Percentiles rank a stretch among this genome's conserved stretches.
These are phyloP conservation scores for Rostrohypoxylon terebratum DNA, from an alignment of 495 filamentous ascomycete genomes.

Conservation along the genomic window DNA sequence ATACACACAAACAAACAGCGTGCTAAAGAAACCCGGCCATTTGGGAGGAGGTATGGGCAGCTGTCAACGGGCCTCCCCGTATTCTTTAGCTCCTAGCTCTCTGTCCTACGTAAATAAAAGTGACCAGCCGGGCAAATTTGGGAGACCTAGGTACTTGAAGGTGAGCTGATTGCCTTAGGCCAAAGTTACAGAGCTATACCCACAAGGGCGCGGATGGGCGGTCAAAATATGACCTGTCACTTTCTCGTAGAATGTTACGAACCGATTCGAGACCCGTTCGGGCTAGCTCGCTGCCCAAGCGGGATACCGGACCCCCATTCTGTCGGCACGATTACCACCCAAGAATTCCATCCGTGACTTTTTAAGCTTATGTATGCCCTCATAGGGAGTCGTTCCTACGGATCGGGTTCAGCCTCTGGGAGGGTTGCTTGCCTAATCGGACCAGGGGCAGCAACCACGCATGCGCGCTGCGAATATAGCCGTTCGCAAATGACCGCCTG, in stretches of 20 bases:
- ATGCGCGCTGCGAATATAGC: conserved; percentile 24
- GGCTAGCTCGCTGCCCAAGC: conserved; percentile 43
- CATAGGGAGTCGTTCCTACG: conserved; percentile 37
- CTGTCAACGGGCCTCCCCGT: conserved; percentile 26
- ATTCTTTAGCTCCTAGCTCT: conserved; percentile 10
- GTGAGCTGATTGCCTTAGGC: conserved; percentile 22
- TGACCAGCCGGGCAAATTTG: conserved; percentile 16
- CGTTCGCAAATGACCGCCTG: conserved; percentile 28
- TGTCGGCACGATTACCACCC: conserved; percentile 44
- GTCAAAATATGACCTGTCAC: conserved; percentile 46
- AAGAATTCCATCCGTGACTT: conserved; percentile 38
- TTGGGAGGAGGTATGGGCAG: conserved; percentile 15
- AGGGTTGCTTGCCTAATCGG: conserved; percentile 24
- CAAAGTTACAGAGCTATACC: conserved; percentile 31
- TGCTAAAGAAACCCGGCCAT: conserved; percentile 25
- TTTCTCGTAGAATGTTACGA: conserved; percentile 33
- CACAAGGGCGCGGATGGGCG: conserved; percentile 45
- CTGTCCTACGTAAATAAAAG: conserved; percentile 13
- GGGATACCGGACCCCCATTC: conserved; percentile 32
- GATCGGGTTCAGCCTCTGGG: conserved; percentile 44
- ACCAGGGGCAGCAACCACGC: conserved; percentile 25
- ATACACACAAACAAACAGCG: neutral
- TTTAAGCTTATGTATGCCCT: conserved; percentile 46
- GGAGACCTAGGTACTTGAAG: conserved; percentile 30
- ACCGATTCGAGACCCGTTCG: conserved; percentile 37